These are phyloP conservation scores for Euphorbia schlechtendalii DNA, from an alignment of 441 rosid genomes.

Conservation along the genomic window DNA sequence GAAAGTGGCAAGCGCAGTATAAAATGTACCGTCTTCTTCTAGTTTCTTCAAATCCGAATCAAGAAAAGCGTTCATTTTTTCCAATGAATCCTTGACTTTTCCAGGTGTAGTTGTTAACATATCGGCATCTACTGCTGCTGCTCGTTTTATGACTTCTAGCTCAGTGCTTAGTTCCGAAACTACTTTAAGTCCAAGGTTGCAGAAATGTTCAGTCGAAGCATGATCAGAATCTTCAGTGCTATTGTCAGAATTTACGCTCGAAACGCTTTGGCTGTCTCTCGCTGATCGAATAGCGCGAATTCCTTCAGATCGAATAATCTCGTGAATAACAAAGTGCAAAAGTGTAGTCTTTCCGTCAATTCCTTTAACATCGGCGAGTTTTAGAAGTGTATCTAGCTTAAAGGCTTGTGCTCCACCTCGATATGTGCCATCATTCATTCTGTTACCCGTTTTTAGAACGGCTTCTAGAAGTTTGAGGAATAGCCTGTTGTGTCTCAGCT, in stretches of 20 bases:
- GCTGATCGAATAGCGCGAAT: slow-evolving; percentile 59
- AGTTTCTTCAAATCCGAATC: slow-evolving; percentile 51
- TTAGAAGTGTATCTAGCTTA: slow-evolving; percentile 90
- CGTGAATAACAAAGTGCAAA: slow-evolving; percentile 85
- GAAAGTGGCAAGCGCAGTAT: slow-evolving; percentile 43
- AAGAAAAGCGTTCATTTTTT: slow-evolving; percentile 55
- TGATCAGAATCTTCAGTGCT: slow-evolving; percentile 34
- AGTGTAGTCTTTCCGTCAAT: slow-evolving; percentile 92
- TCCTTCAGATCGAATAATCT: slow-evolving; percentile 90
- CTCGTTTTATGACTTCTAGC: slow-evolving; percentile 69
- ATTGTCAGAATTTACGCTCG: slow-evolving; percentile 51
- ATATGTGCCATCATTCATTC: slow-evolving; percentile 95
- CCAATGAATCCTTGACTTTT: slow-evolving; percentile 46
- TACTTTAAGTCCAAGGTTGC: slow-evolving; percentile 70
- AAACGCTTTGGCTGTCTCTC: slow-evolving; percentile 54
- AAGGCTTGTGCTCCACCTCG: slow-evolving; percentile 96
- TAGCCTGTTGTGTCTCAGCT: slow-evolving; percentile 69
- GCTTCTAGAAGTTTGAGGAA: slow-evolving; percentile 93
- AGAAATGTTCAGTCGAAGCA: slow-evolving; percentile 45
- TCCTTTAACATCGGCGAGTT: slow-evolving; percentile 89
- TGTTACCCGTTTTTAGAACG: slow-evolving; percentile 93
- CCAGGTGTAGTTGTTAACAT: slow-evolving; percentile 50
- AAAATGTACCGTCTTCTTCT: slow-evolving; percentile 64
- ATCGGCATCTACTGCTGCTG: slow-evolving; percentile 72
- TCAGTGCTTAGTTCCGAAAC: slow-evolving; percentile 69